A percentile compares a stretch with the other conserved stretches of the same genome.
Conservation (phyloP, 1,139 yeast genomes). For the Pichia inconspicua region DNA sequence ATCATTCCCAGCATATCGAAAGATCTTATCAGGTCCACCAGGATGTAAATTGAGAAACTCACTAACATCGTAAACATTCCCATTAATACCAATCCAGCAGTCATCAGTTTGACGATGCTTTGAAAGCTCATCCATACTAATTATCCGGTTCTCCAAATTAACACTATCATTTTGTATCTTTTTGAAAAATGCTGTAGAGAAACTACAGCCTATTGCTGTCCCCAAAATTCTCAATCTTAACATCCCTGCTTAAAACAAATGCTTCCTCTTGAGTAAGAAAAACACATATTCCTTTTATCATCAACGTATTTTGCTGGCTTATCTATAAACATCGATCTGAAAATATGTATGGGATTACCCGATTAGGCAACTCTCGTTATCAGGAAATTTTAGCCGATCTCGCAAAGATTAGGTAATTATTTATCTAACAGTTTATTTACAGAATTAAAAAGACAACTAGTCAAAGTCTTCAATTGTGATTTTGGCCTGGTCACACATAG, state of each 20-base stretch:
- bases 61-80: conserved; percentile 63
- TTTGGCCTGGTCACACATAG: conserved; percentile 35
- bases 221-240: not conserved
- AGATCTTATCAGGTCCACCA: conserved; percentile 29
- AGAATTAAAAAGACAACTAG: not conserved
- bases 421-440: too few relatives aligned
- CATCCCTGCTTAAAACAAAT: too few relatives aligned
- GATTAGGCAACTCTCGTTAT: not conserved
- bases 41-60: conserved; percentile 36
- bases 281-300: too few relatives aligned
- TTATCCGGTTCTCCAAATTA: conserved; percentile 10
- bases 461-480: conserved; percentile 28
- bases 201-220: not conserved
- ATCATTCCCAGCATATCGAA: conserved; percentile 81
- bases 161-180: conserved; percentile 1
- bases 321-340: not conserved
- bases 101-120: conserved; percentile 52
- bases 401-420: not conserved
- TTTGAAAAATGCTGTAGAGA: not conserved
- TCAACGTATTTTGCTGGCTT: not conserved
- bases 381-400: not conserved
- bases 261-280: too few relatives aligned
- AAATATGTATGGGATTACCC: not conserved
- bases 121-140: conserved; percentile 30
- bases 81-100: conserved; percentile 53